Conservation (phyloP, 1,284 basidiomycete species). For the Boletus mariae region DNA sequence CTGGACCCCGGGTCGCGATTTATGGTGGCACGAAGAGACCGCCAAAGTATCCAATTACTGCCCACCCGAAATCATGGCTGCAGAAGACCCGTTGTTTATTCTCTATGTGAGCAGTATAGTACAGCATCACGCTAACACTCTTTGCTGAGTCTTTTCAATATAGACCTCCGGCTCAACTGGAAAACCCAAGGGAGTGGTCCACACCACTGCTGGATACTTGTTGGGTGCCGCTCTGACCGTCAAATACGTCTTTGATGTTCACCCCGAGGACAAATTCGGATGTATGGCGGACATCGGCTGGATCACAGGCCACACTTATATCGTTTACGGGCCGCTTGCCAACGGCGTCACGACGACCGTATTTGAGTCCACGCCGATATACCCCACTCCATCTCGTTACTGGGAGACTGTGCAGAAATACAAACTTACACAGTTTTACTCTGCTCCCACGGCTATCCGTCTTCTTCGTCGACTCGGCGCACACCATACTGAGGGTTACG, state of each 20-base stretch:
- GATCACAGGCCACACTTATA: constrained; percentile 99
- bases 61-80: constrained; percentile 80
- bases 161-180: constrained; percentile 94
- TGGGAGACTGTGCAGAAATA: constrained; percentile 95
- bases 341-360: constrained; percentile 92
- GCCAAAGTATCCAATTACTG: constrained; percentile 86
- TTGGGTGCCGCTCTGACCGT: constrained; percentile 88
- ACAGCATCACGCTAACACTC: neutral
- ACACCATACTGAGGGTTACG: constrained; percentile 83
- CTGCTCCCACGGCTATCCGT: constrained; percentile 91
- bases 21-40: constrained; percentile 96
- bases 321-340: constrained; percentile 92
- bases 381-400: constrained; percentile 94
- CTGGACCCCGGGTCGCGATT: constrained; percentile 85
- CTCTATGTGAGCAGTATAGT: constrained; percentile 76
- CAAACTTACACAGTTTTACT: constrained; percentile 93
- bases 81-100: constrained; percentile 97
- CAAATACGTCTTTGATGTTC: constrained; percentile 96
- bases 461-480: constrained; percentile 86
- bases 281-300: constrained; percentile 99
- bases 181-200: constrained; percentile 96
- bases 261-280: constrained; percentile 87
- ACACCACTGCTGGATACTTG: constrained; percentile 92
- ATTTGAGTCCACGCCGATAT: constrained; percentile 96
- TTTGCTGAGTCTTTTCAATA: constrained; percentile 2